A percentile compares a stretch with the other conserved stretches of the same genome.
phyloP scores from a whole-genome alignment of 2,329 filamentous ascomycete genomes.

The Exophiala viscosa region DNA sequence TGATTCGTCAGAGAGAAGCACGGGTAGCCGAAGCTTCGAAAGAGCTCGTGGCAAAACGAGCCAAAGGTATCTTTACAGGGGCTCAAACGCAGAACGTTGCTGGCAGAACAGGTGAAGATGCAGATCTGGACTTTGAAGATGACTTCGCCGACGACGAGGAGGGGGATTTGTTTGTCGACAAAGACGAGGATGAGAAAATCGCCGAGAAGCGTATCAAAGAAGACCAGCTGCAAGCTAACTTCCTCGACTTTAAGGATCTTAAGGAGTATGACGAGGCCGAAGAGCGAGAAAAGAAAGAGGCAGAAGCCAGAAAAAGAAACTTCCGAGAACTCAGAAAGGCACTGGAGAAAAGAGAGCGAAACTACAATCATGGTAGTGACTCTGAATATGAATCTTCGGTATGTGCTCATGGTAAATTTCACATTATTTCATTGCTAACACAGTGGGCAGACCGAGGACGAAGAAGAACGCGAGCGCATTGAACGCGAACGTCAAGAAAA shows the following conservation, averaged over 20 bases:
- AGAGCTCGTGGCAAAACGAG: slow-evolving; percentile 50
- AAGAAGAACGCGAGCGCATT: slow-evolving; percentile 53
- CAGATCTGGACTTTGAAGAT: slow-evolving; percentile 65
- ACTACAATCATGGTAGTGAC: slow-evolving; percentile 78
- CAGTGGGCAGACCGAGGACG: slow-evolving; percentile 39
- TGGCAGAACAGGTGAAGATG: slow-evolving; percentile 48
- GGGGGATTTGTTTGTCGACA: slow-evolving; percentile 65
- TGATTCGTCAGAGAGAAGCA: slow-evolving; percentile 61
- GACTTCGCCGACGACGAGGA: slow-evolving; percentile 89
- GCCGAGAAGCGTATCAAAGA: slow-evolving; percentile 69
- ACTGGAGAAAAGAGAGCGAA: slow-evolving; percentile 78
- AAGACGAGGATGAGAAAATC: slow-evolving; percentile 74
- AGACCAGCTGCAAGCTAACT: slow-evolving; percentile 80
- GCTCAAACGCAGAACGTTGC: slow-evolving; percentile 14
- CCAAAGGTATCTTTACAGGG: slow-evolving; percentile 44
- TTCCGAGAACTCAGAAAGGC: slow-evolving; percentile 77
- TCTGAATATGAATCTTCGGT: slow-evolving; percentile 54
- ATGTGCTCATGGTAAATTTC: slow-evolving; percentile 35
- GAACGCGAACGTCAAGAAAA: slow-evolving; percentile 52
- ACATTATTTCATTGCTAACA: slow-evolving; percentile 26
- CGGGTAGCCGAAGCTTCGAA: slow-evolving; percentile 55
- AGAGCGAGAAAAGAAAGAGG: slow-evolving; percentile 58
- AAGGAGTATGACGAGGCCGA: slow-evolving; percentile 67
- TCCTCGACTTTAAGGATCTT: slow-evolving; percentile 75
- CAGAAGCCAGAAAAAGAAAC: slow-evolving; percentile 64